Conservation (phyloP, 78 protist species). For the Dictyostelium purpureum region DNA sequence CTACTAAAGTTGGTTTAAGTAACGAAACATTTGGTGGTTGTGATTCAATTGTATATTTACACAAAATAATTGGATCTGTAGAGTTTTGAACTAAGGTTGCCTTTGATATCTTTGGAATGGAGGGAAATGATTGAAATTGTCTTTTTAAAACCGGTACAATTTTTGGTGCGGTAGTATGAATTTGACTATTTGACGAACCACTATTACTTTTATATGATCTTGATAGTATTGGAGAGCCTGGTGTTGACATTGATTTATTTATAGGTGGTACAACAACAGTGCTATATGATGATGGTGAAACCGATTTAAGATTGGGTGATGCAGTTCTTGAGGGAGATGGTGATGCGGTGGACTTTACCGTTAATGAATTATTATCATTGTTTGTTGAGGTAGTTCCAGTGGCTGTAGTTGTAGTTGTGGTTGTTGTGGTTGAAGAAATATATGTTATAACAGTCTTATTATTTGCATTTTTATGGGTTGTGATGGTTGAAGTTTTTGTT, state of each 20-base stretch:
- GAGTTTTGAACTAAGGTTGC: not conserved
- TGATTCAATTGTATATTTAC: conserved; percentile 7
- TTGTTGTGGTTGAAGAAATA: conserved; percentile 14
- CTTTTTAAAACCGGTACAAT: not conserved
- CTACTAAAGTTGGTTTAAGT: not conserved
- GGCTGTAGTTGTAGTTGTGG: conserved; percentile 21
- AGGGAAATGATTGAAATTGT: not conserved
- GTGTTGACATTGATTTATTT: conserved; percentile 3
- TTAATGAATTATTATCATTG: not conserved
- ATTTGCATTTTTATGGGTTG: not conserved
- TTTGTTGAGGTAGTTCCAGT: not conserved
- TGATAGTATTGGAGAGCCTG: not conserved
- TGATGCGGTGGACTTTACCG: not conserved
- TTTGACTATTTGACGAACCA: not conserved
- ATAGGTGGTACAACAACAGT: not conserved
- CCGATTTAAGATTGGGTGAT: not conserved
- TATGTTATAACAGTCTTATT: conserved; percentile 1
- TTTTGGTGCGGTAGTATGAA: not conserved
- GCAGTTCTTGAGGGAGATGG: not conserved
- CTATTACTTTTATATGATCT: not conserved
- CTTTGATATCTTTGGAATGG: conserved; percentile 13
- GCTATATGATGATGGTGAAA: not conserved
- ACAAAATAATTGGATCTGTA: not conserved
- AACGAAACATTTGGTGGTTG: not conserved
- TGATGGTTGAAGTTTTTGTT: not conserved